These are phyloP conservation scores for Ampelocalamus luodianensis DNA, from an alignment of 176 grass and related monocot genomes.

Conservation along the genomic window DNA sequence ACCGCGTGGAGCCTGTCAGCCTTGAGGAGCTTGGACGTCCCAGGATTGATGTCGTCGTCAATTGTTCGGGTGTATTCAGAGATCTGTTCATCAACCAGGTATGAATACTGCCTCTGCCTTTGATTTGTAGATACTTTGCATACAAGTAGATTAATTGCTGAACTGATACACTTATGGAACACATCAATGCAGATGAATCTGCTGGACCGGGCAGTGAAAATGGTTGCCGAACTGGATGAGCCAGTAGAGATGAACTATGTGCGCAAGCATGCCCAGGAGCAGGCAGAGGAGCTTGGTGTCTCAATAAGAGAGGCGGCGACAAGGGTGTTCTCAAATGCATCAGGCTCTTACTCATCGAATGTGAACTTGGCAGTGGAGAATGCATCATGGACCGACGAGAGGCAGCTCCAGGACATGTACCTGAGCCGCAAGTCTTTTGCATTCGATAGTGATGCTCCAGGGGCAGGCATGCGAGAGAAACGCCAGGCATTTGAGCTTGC, in stretches of 20 bases:
- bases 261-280: conserved; percentile 91
- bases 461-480: conserved; percentile 88
- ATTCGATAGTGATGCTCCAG: conserved; percentile 87
- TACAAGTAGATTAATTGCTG: not conserved
- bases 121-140: conserved; percentile 2
- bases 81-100: conserved; percentile 99
- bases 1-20: conserved; percentile 88
- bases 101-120: conserved; percentile 20
- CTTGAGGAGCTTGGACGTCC: conserved; percentile 95
- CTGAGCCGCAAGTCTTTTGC: conserved; percentile 95
- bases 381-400: conserved; percentile 94
- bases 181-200: conserved; percentile 87
- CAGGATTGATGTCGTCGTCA: conserved; percentile 92
- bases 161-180: conserved; percentile 29
- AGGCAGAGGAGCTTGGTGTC: conserved; percentile 83
- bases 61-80: conserved; percentile 97
- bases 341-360: conserved; percentile 96
- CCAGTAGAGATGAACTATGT: conserved; percentile 90
- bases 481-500: conserved; percentile 89
- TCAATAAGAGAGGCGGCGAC: conserved; percentile 83
- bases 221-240: conserved; percentile 95
- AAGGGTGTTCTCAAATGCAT: conserved; percentile 96
- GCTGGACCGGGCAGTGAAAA: conserved; percentile 89
- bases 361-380: conserved; percentile 98
- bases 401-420: conserved; percentile 99